Conservation (phyloP, 1,139 yeast species). For the Pichia sp. region DNA sequence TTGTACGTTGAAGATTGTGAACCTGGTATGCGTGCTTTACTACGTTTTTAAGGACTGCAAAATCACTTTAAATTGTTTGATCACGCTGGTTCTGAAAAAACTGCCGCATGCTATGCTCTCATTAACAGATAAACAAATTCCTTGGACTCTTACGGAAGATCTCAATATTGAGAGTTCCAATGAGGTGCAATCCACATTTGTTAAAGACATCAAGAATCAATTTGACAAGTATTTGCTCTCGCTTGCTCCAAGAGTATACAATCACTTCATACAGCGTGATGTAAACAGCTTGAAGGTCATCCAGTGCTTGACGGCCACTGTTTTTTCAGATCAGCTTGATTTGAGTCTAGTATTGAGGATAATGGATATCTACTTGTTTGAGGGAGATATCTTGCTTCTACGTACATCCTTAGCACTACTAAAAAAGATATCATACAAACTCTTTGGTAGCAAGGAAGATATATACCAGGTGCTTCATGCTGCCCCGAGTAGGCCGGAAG, state of each 20-base stretch:
- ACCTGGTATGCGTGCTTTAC: slow-evolving; percentile 21
- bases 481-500: too few species aligned
- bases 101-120: slow-evolving; percentile 27
- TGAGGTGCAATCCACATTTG: slow-evolving; percentile 8
- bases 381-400: slow-evolving; percentile 46
- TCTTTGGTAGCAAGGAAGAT: slow-evolving; percentile 46
- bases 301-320: slow-evolving; percentile 16
- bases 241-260: slow-evolving; percentile 38
- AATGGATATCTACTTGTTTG: slow-evolving; percentile 55
- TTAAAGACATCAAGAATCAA: slow-evolving; percentile 29
- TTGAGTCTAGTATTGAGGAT: slow-evolving; percentile 29
- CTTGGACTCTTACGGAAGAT: slow-evolving; percentile 10
- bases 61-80: slow-evolving; percentile 39
- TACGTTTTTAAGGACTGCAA: slow-evolving; percentile 21
- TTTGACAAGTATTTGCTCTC: slow-evolving; percentile 41
- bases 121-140: slow-evolving; percentile 3
- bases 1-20: slow-evolving; percentile 11
- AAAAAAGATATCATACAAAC: slow-evolving; percentile 40
- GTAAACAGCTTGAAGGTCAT: slow-evolving; percentile 16
- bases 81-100: slow-evolving; percentile 34
- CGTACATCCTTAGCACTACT: slow-evolving; percentile 44
- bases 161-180: slow-evolving; percentile 6
- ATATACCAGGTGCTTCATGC: slow-evolving; percentile 29
- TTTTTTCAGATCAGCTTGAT: slow-evolving; percentile 22
- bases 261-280: slow-evolving; percentile 39